Base-by-base conservation (phyloP, 495 filamentous ascomycete genomes). In the Annulohypoxylon nitens region DNA sequence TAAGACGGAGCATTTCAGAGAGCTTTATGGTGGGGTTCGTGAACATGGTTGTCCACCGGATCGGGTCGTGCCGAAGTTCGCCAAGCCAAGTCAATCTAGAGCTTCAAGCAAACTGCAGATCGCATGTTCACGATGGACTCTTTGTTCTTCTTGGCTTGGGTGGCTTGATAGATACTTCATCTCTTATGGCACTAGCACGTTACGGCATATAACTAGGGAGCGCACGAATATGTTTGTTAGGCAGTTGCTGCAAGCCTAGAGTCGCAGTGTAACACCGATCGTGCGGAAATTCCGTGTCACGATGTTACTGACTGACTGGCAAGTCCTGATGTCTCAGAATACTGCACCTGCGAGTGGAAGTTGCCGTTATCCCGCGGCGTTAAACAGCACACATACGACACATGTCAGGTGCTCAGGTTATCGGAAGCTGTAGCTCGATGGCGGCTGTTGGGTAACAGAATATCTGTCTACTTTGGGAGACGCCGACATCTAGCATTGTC, bases 241-340 rank as follows among this genome's bases (percentile, higher is more conserved):
- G 25, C 48, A 57, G 48, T n/a, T 63, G 48, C 30, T 61, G 58
- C 67, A 47, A 63, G 62, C 14, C 34, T 26, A 54, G 47, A 65
- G 60, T 53, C 25, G 67, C 25, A 4, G 62, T 64, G 67, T 37
- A 61, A 71, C 67, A 23, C 43, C 51, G 67, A 75, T 68, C 67
- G 55, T 58, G 39, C 16, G 57, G 30, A 30, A 23, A 50, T 39
- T 36, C 53, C 34, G 57, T 65, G 48, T 18, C 53, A 64, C 53
- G 3, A 57, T 53, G 37, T 74, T 66, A 50, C 45, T 34, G n/a
- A 60, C 72, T 74, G 67, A 70, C 71, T 67, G 67, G 23, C 67
- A 8, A 47, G 43, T 9, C 5, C 43, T 18, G 16, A 20, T 47
- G 43, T 47, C 39, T 43, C 12, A 47, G 20, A 14, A 45, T 45